phyloP scores from a whole-genome alignment of 768 basidiomycete genomes.

The Boletellus sp. region DNA sequence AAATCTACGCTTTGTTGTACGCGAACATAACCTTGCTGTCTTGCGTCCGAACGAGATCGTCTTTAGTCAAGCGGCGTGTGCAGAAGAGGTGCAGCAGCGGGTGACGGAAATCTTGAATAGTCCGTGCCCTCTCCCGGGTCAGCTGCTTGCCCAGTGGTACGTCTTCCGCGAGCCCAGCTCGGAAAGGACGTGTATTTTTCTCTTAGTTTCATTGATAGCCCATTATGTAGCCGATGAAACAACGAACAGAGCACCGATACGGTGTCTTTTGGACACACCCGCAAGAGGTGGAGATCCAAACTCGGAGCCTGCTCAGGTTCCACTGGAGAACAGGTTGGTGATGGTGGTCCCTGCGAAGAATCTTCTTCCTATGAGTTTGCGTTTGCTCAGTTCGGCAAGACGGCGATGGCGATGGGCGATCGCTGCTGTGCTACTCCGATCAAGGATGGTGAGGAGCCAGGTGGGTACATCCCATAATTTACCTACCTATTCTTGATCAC shows the following conservation, averaged over 20 bases:
- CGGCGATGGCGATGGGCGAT: conserved; percentile 47
- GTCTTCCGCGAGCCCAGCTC: conserved; percentile 34
- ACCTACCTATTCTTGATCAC: neutral
- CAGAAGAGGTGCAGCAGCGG: too few relatives aligned
- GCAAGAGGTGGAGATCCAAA: neutral
- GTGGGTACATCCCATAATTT: conserved; percentile 27
- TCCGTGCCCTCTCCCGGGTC: conserved; percentile 38
- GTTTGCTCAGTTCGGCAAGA: conserved; percentile 32
- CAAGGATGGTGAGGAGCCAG: conserved; percentile 32
- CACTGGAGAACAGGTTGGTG: conserved; percentile 38
- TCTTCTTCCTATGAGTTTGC: conserved; percentile 31
- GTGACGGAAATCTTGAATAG: conserved; percentile 32
- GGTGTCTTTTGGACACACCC: conserved; percentile 46
- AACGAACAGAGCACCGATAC: conserved; percentile 38
- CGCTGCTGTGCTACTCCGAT: conserved; percentile 34
- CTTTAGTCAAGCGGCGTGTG: conserved; percentile 31
- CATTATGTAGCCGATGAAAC: conserved; percentile 54
- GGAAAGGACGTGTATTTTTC: conserved; percentile 34
- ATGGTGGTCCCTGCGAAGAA: conserved; percentile 33
- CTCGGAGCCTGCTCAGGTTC: conserved; percentile 10
- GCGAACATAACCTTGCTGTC: conserved; percentile 32
- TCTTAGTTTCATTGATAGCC: conserved; percentile 42
- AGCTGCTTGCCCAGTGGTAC: conserved; percentile 40
- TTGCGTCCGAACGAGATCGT: conserved; percentile 38
- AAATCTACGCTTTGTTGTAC: conserved; percentile 37